These are phyloP conservation scores for Acacia pycnantha DNA, from an alignment of 331 rosid genomes.

Conservation along the genomic window DNA sequence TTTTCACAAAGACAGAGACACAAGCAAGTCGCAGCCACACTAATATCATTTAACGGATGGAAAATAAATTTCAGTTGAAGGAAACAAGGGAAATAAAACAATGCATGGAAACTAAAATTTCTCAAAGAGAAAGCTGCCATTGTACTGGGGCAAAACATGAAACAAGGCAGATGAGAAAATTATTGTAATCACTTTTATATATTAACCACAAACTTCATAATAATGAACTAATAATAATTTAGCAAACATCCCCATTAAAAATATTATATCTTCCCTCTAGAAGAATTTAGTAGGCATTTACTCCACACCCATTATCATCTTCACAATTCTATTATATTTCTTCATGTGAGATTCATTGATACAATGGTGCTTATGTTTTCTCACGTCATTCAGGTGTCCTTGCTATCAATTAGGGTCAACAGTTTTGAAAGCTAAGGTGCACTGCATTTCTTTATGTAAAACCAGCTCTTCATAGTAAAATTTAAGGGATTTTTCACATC, in stretches of 20 bases:
- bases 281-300: not conserved
- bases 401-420: not conserved
- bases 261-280: not conserved
- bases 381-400: not conserved
- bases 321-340: not conserved
- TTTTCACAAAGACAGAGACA: not conserved
- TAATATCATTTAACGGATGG: not conserved
- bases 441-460: not conserved
- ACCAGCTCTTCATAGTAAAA: not conserved
- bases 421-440: not conserved
- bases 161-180: slow-evolving; percentile 14
- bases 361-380: not conserved
- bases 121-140: not conserved
- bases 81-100: not conserved
- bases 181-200: not conserved
- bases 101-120: not conserved
- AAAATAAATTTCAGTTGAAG: slow-evolving; percentile 2
- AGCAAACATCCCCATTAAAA: not conserved
- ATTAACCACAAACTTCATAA: not conserved
- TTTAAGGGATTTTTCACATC: not conserved
- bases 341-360: not conserved
- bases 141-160: not conserved
- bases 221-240: not conserved
- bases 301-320: not conserved
- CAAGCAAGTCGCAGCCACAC: not conserved